Conservation (phyloP, 768 basidiomycete genomes). For the Candolleomyces eurysporus region DNA sequence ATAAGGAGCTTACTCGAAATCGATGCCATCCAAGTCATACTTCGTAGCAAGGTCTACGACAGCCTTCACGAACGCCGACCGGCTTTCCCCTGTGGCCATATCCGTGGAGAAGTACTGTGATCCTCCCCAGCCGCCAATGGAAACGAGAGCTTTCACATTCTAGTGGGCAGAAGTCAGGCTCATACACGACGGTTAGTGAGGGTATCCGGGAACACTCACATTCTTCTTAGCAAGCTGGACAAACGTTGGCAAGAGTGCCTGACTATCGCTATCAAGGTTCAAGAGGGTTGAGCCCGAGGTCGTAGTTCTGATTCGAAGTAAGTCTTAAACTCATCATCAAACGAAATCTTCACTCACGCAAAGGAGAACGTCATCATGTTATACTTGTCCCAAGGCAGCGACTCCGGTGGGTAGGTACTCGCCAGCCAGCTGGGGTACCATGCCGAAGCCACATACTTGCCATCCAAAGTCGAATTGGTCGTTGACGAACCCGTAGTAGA, state of each 20-base stretch:
- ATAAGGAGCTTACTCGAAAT: slow-evolving; percentile 41
- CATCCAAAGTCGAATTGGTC: no score
- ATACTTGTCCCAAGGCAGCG: no score
- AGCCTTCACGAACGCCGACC: slow-evolving; percentile 65
- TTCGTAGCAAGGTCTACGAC: slow-evolving; percentile 44
- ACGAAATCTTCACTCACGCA: no score
- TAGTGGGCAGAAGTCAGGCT: slow-evolving; percentile 20
- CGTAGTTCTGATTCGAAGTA: not conserved
- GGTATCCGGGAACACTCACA: slow-evolving; percentile 21
- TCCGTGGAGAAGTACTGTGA: slow-evolving; percentile 56
- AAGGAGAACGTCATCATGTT: no score
- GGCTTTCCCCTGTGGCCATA: slow-evolving; percentile 53
- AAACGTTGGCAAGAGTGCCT: slow-evolving; percentile 52
- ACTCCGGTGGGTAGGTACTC: no score
- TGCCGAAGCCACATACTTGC: no score
- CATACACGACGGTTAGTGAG: not conserved
- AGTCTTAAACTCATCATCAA: no score
- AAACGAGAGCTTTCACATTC: slow-evolving; percentile 55
- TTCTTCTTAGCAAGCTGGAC: slow-evolving; percentile 46
- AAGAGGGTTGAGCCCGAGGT: slow-evolving; percentile 27
- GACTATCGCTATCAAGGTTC: slow-evolving; percentile 42
- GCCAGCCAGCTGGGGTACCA: no score
- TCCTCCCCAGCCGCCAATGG: slow-evolving; percentile 74
- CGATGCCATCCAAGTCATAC: slow-evolving; percentile 59
- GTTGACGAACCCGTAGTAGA: no score